These are phyloP conservation scores for Patellifolia procumbens DNA, from an alignment of 179 eudicot genomes.

Conservation along the genomic window DNA sequence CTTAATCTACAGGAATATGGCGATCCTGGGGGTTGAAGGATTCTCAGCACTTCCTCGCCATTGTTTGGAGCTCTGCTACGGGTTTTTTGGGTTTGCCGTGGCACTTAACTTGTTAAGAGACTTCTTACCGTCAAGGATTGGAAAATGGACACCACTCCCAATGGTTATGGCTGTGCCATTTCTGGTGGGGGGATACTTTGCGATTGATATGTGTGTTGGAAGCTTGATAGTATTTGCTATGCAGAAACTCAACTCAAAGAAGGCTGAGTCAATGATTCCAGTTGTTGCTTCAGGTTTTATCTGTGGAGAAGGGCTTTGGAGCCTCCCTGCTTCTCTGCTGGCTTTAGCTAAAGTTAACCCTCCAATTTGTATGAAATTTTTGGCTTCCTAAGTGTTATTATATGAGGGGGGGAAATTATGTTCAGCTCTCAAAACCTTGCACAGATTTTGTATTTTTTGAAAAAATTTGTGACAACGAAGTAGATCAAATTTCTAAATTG, in stretches of 20 bases:
- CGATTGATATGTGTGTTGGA: conserved; percentile 72
- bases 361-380: conserved; percentile 81
- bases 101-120: conserved; percentile 59
- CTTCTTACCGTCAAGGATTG: conserved; percentile 41
- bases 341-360: conserved; percentile 63
- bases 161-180: conserved; percentile 80
- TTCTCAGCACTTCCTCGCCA: conserved; percentile 71
- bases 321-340: conserved; percentile 68
- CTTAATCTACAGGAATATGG: conserved; percentile 68
- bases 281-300: conserved; percentile 82
- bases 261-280: conserved; percentile 64
- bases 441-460: background rate
- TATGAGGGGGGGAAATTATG: background rate
- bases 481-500: background rate
- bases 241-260: conserved; percentile 42
- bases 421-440: background rate
- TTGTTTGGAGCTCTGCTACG: conserved; percentile 61
- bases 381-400: conserved; percentile 23
- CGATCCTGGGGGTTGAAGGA: conserved; percentile 73
- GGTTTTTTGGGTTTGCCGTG: conserved; percentile 59
- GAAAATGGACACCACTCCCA: conserved; percentile 70
- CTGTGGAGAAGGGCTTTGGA: conserved; percentile 86
- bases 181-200: conserved; percentile 61
- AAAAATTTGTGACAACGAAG: background rate
- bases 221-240: conserved; percentile 54